Conservation (phyloP, 352 stramenopile genomes). For the Globisporangium polare region DNA sequence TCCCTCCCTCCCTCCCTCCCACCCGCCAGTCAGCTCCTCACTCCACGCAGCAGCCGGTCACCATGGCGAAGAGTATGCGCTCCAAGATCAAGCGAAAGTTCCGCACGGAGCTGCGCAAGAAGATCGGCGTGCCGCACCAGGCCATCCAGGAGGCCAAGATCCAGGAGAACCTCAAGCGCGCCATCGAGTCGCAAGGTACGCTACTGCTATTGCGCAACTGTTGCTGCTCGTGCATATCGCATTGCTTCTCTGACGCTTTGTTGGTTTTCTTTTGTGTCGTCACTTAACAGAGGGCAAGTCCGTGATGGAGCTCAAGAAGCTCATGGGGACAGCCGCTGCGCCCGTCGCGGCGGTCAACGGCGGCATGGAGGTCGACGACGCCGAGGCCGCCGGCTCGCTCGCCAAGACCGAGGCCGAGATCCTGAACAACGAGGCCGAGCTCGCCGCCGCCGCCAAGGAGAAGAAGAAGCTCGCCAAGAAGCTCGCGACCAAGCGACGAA, state of each 20-base stretch:
- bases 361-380: constrained; percentile 39
- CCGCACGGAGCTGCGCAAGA: constrained; percentile 80
- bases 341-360: constrained; percentile 32
- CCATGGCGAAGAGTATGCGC: constrained; percentile 86
- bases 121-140: constrained; percentile 75
- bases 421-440: constrained; percentile 47
- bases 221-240: neutral
- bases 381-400: constrained; percentile 23
- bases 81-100: constrained; percentile 90
- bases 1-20: no score
- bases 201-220: neutral
- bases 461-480: constrained; percentile 61
- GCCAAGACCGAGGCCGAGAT: constrained; percentile 42
- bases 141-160: constrained; percentile 71
- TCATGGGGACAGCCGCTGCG: constrained; percentile 54
- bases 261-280: neutral
- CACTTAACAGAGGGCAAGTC: constrained; percentile 36
- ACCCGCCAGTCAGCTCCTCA: no score
- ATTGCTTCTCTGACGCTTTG: neutral
- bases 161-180: constrained; percentile 83
- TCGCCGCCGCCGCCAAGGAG: constrained; percentile 31
- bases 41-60: constrained; percentile 13
- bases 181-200: constrained; percentile 61
- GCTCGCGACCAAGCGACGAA: constrained; percentile 36
- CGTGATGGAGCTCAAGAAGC: constrained; percentile 62